Base-by-base conservation (phyloP, 2,329 filamentous ascomycete species). In the Botrytis fabae region DNA sequence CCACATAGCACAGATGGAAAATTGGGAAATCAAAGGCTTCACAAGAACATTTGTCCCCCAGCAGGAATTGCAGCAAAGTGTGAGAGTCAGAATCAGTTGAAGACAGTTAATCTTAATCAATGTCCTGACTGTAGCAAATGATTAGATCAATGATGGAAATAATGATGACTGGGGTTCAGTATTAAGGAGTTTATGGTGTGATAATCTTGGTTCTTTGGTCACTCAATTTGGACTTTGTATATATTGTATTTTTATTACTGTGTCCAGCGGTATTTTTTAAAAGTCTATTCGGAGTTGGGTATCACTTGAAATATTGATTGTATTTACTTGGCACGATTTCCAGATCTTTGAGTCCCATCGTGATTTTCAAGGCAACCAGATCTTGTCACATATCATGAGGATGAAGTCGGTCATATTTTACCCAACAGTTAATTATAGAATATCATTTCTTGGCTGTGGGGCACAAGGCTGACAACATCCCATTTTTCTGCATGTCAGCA, bases 71-170 rank as follows among this genome's bases (percentile, higher is more conserved):
- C 10, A 8, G 7, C 35, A 1, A 25, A 48, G 32, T 73, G 71
- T 70, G 59, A 25, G 18, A 70, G 35, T 44, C n/a, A 69, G 28
- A 40, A 4, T 2, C 6, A 32, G 20, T 14, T 73, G 32, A 70
- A 44, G 9, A 18, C 42, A 5, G 9, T 63, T 4, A 46, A 64
- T 38, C 12, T 69, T 22, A 63, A 63, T 59, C 20, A 46, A 35
- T 70, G 71, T 63, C 35, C 71, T 38, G 71, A 57, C 35, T 73
- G 65, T 46, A 44, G 20, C 12, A 60, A 48, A 40, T 68, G 28
- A 60, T 60, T n/a, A 10, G 35, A 38, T 22, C 16, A 9, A 32
- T 42, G 18, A 68, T 61, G 54, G 42, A 69, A 18, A 46, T 63
- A 63, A 46, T 62, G 42, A 46, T 35, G 4, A 7, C 9, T n/a